Percentiles rank a stretch among this genome's conserved stretches.
phyloP scores from a whole-genome alignment of 2,329 filamentous ascomycete genomes.

The Colletotrichum shisoi region DNA sequence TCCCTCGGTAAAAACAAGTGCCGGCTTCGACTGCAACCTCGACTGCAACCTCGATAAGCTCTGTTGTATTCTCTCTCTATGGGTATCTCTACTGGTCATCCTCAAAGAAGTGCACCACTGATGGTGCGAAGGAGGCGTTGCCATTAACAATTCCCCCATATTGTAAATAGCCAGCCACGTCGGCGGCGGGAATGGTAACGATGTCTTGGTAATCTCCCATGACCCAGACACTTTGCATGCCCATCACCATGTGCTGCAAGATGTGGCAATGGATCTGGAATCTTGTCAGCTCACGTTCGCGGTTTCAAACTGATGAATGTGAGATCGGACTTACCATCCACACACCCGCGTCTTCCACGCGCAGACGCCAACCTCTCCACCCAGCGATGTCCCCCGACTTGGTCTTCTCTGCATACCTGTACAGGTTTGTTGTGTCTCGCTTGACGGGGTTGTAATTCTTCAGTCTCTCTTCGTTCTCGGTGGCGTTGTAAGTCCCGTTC shows the following conservation, averaged over 20 bases:
- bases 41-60: neutral
- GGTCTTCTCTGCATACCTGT: constrained; percentile 58
- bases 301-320: neutral
- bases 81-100: constrained; percentile 9
- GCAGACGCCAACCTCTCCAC: constrained; percentile 68
- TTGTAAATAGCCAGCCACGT: constrained; percentile 52
- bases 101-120: constrained; percentile 38
- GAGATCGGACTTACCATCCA: constrained; percentile 56
- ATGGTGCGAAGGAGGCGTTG: constrained; percentile 43
- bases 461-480: constrained; percentile 54
- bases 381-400: constrained; percentile 55
- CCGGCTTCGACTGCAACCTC: neutral
- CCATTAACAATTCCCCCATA: constrained; percentile 59
- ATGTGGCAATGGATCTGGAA: constrained; percentile 64
- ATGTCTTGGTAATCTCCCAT: constrained; percentile 43
- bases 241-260: constrained; percentile 66
- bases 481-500: constrained; percentile 61
- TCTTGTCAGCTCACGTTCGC: neutral
- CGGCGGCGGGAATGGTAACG: constrained; percentile 43
- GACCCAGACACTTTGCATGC: constrained; percentile 47
- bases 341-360: constrained; percentile 60
- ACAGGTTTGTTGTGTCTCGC: constrained; percentile 63
- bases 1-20: neutral
- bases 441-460: constrained; percentile 48
- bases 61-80: neutral